Conservation (phyloP, 2,329 filamentous ascomycete genomes). For the Colletotrichum filicis region DNA sequence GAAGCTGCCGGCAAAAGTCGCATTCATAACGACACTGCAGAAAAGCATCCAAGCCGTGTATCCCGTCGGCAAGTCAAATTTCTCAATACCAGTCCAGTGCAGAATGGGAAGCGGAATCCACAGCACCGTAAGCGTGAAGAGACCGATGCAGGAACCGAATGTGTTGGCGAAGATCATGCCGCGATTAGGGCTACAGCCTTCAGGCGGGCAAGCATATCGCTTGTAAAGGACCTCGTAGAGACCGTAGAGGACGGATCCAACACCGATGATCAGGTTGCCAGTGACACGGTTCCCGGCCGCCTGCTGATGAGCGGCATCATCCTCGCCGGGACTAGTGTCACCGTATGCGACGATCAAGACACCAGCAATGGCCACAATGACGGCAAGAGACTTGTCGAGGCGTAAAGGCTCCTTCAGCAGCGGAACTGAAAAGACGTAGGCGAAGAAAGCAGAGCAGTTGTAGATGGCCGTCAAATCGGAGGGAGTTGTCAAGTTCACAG, state of each 20-base stretch:
- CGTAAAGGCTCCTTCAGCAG: conserved; percentile 87
- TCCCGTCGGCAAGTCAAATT: conserved; percentile 83
- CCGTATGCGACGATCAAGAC: conserved; percentile 97
- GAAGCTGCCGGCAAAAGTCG: conserved; percentile 92
- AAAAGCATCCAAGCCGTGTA: conserved; percentile 83
- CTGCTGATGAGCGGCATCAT: conserved; percentile 57
- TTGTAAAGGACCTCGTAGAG: conserved; percentile 99
- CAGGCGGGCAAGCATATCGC: conserved; percentile 89
- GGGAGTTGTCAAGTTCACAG: conserved; percentile 91
- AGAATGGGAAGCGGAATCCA: conserved; percentile 93
- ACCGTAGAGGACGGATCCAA: conserved; percentile 92
- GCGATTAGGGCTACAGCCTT: conserved; percentile 84
- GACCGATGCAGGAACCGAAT: conserved; percentile 87
- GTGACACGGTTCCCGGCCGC: conserved; percentile 74
- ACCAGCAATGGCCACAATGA: conserved; percentile 86
- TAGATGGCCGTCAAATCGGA: conserved; percentile 97
- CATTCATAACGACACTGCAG: conserved; percentile 87
- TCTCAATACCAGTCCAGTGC: conserved; percentile 82
- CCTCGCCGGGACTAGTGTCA: conserved; percentile 64
- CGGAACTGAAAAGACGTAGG: conserved; percentile 95
- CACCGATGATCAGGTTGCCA: conserved; percentile 91
- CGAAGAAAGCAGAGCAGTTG: conserved; percentile 99
- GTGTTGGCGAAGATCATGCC: conserved; percentile 96
- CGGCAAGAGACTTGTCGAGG: conserved; percentile 86
- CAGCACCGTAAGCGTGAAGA: conserved; percentile 85